phyloP scores from a whole-genome alignment of 2,329 filamentous ascomycete species.

The Cercospora janseana region DNA sequence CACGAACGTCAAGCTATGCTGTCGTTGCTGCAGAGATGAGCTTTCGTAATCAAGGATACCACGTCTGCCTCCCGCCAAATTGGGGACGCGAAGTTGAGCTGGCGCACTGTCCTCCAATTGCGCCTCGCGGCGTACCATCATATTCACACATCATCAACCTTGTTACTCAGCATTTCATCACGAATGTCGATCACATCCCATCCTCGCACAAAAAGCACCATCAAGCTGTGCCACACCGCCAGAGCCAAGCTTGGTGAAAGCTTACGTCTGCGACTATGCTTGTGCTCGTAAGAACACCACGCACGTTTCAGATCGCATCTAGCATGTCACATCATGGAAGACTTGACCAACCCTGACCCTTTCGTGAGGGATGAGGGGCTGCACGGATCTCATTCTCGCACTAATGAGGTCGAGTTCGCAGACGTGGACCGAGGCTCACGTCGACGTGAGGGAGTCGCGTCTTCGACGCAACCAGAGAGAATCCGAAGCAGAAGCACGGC shows the following conservation, averaged over 20 bases:
- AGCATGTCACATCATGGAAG: constrained; percentile 11
- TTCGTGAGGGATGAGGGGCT: constrained; percentile 9
- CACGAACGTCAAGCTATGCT: neutral
- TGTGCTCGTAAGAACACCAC: neutral
- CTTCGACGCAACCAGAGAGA: neutral
- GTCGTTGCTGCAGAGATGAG: neutral
- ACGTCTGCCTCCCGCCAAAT: neutral
- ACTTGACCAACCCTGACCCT: constrained; percentile 18
- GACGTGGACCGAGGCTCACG: no score
- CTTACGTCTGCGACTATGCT: neutral
- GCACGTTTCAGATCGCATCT: neutral
- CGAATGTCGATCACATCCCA: neutral
- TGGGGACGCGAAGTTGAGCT: neutral
- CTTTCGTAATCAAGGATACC: neutral
- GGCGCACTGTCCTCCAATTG: neutral
- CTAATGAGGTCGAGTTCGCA: no score
- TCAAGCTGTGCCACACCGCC: constrained; percentile 1
- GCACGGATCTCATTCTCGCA: neutral
- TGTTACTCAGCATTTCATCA: constrained; percentile 15
- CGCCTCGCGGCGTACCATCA: neutral
- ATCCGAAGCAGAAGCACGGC: constrained; percentile 2
- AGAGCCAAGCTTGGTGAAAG: constrained; percentile 9
- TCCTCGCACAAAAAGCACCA: constrained; percentile 9
- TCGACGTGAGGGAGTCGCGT: neutral
- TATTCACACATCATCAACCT: neutral